These are phyloP conservation scores for Galerina sulciceps DNA, from an alignment of 768 basidiomycete species.

Conservation along the genomic window DNA sequence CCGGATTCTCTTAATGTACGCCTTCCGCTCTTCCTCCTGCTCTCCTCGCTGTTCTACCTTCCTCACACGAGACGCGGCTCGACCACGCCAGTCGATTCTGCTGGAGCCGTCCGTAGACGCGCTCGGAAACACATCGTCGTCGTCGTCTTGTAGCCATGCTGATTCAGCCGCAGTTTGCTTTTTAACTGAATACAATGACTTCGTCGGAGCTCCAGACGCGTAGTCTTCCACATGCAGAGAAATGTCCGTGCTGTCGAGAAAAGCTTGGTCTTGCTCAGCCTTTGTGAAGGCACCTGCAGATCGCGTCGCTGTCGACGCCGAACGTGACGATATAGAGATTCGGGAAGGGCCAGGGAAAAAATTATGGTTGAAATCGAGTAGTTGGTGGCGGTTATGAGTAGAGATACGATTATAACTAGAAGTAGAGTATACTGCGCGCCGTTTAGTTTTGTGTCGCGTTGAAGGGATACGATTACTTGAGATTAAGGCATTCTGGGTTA, in stretches of 20 bases:
- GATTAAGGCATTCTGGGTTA: conserved; percentile 8
- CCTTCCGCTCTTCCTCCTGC: conserved; percentile 1
- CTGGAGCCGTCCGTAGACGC: conserved; percentile 15
- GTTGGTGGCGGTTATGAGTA: neutral
- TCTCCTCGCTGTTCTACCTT: conserved; percentile 8
- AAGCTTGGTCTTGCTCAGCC: neutral
- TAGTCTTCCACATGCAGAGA: neutral
- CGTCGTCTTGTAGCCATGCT: conserved; percentile 41
- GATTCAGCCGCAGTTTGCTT: conserved; percentile 33
- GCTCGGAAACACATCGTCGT: conserved; percentile 9
- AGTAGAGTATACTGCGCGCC: conserved; percentile 3
- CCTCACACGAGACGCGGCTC: conserved; percentile 50
- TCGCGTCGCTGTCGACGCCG: conserved; percentile 1
- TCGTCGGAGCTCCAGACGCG: neutral
- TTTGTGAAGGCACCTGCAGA: neutral
- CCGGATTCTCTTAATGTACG: conserved; percentile 36
- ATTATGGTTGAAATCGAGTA: neutral
- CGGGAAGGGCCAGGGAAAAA: neutral
- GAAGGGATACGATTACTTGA: neutral
- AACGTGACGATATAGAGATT: neutral
- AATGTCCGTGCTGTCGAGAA: neutral
- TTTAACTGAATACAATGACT: neutral
- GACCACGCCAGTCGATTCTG: conserved; percentile 67
- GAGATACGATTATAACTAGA: neutral
- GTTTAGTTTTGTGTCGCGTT: neutral